A percentile compares a stretch with the other conserved stretches of the same genome.
phyloP scores from a whole-genome alignment of 306 rosid genomes.

The Quercus robur region DNA sequence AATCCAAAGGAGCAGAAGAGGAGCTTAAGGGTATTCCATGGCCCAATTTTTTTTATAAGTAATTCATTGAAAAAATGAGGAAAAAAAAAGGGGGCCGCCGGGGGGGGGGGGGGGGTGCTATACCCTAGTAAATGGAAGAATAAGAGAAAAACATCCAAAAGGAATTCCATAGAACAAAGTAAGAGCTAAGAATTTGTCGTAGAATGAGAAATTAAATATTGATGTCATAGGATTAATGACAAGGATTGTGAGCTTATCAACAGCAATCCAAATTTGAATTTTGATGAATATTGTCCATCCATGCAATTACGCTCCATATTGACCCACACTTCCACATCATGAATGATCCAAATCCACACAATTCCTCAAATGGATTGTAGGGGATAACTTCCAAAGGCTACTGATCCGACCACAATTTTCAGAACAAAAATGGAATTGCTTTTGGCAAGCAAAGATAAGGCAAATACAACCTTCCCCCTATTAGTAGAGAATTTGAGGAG shows the following conservation, averaged over 20 bases:
- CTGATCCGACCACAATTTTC: background rate
- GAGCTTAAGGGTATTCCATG: background rate
- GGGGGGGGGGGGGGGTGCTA: too few relatives aligned
- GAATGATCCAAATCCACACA: background rate
- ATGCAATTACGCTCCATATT: background rate
- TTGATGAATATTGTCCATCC: background rate
- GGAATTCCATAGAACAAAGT: background rate
- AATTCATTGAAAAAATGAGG: background rate
- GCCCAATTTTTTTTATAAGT: background rate
- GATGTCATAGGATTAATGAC: background rate
- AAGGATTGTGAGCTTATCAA: background rate
- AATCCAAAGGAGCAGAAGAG: background rate
- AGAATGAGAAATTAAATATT: background rate
- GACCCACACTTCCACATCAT: background rate
- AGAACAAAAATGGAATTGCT: background rate
- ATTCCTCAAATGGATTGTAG: background rate
- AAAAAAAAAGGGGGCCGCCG: background rate
- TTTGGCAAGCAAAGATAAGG: background rate
- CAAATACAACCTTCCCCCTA: background rate
- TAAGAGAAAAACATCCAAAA: background rate
- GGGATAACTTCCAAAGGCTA: background rate
- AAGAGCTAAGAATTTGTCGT: constrained; percentile 4
- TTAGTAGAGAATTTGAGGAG: background rate
- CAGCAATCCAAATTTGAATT: background rate
- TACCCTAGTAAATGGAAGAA: background rate